Base-by-base conservation (phyloP, 352 stramenopile species). In the Phytophthora pistaciae region DNA sequence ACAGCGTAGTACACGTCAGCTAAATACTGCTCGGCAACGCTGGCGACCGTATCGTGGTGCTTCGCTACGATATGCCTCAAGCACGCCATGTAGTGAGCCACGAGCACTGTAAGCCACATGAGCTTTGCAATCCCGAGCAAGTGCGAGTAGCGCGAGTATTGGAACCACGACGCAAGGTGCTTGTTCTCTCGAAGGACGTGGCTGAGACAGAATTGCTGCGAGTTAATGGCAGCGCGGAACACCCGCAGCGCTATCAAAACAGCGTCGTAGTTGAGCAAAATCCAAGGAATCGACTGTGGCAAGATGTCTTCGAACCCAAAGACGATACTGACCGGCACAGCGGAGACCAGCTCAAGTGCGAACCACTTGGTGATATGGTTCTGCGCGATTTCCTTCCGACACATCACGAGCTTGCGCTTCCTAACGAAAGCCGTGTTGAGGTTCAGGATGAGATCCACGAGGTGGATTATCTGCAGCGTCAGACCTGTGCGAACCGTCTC, bases 1-100 rank as follows among this genome's bases (percentile, higher is more conserved):
- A 84, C 57, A 1, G 70, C 59, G 31, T 65, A 59, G 62, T 79
- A 79, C 42, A 67, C 77, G 50, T 66, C 55, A 48, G 79, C 68
- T 2, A 90, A 49, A 38, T 88, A 83, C 5, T 70, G 6, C n/a
- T 75, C 56, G 4, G 4, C 44, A 21, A 49, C 5, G 38, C 16
- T 48, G 40, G 16, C 40, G 13, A n/a, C 40, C 7, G 14, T 27
- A 13, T 20, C 5, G 5, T 36, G 1, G 27, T 14, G 14, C 5
- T 7, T 4, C 9, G 29, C 20, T 1, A 84, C 60, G 1, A 70
- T 7, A 54, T 78, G 69, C 80, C 78, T 86, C 25, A 57, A 27
- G 46, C 80, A 88, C 14, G 80, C 77, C 33, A 83, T 71, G 50
- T 83, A 71, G 64, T 84, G 78, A 20, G 77, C 66, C 11, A 78